phyloP scores from a whole-genome alignment of 768 basidiomycete genomes.

The Bullera alba region DNA sequence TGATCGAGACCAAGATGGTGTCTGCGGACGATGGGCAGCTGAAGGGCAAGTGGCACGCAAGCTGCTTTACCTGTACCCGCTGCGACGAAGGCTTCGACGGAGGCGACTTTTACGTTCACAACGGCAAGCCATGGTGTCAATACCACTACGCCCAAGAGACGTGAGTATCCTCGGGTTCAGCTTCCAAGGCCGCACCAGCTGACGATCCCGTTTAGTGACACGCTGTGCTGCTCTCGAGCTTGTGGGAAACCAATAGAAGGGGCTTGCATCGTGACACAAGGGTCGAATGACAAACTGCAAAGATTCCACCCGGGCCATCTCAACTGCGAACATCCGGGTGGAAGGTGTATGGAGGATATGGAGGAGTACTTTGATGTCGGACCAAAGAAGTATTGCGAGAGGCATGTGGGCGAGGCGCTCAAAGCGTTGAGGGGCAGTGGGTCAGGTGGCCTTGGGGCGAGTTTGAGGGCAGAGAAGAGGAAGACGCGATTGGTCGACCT shows the following conservation, averaged over 20 bases:
- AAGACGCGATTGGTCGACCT: conserved; percentile 76
- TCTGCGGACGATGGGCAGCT: conserved; percentile 87
- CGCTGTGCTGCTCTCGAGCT: conserved; percentile 67
- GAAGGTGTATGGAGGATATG: conserved; percentile 52
- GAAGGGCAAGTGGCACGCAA: conserved; percentile 88
- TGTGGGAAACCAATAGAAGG: conserved; percentile 91
- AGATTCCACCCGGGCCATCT: conserved; percentile 86
- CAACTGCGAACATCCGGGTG: conserved; percentile 61
- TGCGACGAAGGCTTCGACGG: conserved; percentile 88
- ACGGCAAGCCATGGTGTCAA: conserved; percentile 81
- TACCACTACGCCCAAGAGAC: conserved; percentile 92
- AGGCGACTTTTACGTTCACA: conserved; percentile 83
- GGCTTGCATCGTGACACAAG: conserved; percentile 69
- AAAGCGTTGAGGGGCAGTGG: conserved; percentile 18
- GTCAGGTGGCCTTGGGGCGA: conserved; percentile 36
- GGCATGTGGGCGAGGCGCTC: conserved; percentile 55
- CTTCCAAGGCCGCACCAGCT: background rate
- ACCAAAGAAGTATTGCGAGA: conserved; percentile 71
- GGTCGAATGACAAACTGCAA: conserved; percentile 54
- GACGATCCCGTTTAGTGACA: conserved; percentile 53
- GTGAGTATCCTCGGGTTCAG: conserved; percentile 42
- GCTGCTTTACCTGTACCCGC: conserved; percentile 79
- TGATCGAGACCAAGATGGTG: conserved; percentile 86
- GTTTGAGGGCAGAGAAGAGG: conserved; percentile 62
- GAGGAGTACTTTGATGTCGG: conserved; percentile 77